These are phyloP conservation scores for Asterophora lycoperdoides DNA, from an alignment of 768 basidiomycete genomes.

Conservation along the genomic window DNA sequence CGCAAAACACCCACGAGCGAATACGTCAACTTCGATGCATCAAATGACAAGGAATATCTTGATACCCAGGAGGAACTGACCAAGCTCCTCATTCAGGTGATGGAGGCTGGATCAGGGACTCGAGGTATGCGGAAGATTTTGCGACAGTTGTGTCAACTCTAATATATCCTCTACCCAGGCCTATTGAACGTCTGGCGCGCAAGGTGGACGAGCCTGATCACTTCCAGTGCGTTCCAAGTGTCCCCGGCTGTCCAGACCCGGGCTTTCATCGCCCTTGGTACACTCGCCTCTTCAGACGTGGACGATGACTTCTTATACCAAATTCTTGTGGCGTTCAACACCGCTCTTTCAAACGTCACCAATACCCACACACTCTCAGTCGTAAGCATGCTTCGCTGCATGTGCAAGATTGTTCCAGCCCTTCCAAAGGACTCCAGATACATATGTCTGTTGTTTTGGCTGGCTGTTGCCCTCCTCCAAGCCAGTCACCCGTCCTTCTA, in stretches of 20 bases:
- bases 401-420: slow-evolving; percentile 72
- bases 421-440: slow-evolving; percentile 69
- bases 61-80: slow-evolving; percentile 66
- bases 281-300: slow-evolving; percentile 78
- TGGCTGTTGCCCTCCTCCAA: slow-evolving; percentile 80
- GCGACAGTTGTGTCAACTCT: neutral
- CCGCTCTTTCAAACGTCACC: slow-evolving; percentile 61
- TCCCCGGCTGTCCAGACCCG: slow-evolving; percentile 86
- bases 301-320: slow-evolving; percentile 94
- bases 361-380: slow-evolving; percentile 69
- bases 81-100: slow-evolving; percentile 54
- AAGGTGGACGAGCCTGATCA: slow-evolving; percentile 88
- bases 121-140: slow-evolving; percentile 46
- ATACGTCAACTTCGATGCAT: slow-evolving; percentile 53
- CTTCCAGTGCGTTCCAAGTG: slow-evolving; percentile 85
- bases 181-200: slow-evolving; percentile 87
- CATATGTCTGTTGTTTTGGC: slow-evolving; percentile 76
- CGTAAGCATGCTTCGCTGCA: slow-evolving; percentile 85
- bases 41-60: slow-evolving; percentile 51
- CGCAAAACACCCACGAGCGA: slow-evolving; percentile 66
- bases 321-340: slow-evolving; percentile 83
- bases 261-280: slow-evolving; percentile 78
- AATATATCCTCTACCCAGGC: slow-evolving; percentile 36
- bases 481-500: slow-evolving; percentile 70
- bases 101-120: slow-evolving; percentile 63